Percentiles rank a stretch among this genome's conserved stretches.
Evolutionary conservation across 371 early-diverging fungal species (phyloP).

Genomic region (Rhizopus stolonifer): DNA sequence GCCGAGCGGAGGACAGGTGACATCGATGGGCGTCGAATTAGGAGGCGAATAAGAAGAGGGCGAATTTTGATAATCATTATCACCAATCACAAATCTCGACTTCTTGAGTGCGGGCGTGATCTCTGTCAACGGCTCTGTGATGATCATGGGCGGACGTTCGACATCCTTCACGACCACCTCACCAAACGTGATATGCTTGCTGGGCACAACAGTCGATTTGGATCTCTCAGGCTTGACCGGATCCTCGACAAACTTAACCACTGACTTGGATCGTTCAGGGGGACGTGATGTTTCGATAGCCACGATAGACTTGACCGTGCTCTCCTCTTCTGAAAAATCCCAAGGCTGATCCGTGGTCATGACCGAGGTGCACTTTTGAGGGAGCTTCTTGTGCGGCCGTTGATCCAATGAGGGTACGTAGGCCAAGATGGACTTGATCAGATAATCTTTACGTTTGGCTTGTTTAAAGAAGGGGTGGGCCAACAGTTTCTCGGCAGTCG

Average conservation of each 20-base stretch:
- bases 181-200: slow-evolving; percentile 52
- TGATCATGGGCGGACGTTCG: slow-evolving; percentile 2
- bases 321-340: slow-evolving; percentile 35
- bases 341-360: slow-evolving; percentile 38
- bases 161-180: slow-evolving; percentile 29
- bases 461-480: slow-evolving; percentile 81
- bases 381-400: slow-evolving; percentile 53
- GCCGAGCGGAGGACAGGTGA: not conserved
- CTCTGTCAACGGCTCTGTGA: not conserved
- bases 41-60: slow-evolving; percentile 6
- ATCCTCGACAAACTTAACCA: slow-evolving; percentile 22
- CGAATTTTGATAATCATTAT: slow-evolving; percentile 1
- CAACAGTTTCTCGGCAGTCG: slow-evolving; percentile 76
- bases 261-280: slow-evolving; percentile 7
- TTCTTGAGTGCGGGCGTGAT: slow-evolving; percentile 9
- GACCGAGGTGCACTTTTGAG: slow-evolving; percentile 31
- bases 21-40: not conserved
- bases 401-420: slow-evolving; percentile 72
- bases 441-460: slow-evolving; percentile 71
- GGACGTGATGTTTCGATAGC: not conserved
- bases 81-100: slow-evolving; percentile 26
- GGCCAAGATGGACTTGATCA: slow-evolving; percentile 61
- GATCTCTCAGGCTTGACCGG: slow-evolving; percentile 12
- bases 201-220: not conserved
- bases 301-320: not conserved